Evolutionary conservation across 352 stramenopile species (phyloP).

Genomic region (Salisapilia sapeloensis): DNA sequence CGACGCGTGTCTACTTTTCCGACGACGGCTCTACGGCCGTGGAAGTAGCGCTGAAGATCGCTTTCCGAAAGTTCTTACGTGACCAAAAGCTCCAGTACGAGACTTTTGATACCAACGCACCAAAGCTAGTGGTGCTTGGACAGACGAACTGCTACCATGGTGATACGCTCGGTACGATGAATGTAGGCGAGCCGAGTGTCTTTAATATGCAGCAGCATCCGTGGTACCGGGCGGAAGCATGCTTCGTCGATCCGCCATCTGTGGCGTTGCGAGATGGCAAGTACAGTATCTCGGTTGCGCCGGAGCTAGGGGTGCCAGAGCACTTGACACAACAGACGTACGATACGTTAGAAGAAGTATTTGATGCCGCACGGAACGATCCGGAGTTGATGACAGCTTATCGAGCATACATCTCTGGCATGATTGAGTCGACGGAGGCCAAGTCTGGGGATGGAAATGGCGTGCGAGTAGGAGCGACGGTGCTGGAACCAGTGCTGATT

Average conservation of each 20-base stretch:
- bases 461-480: constrained; percentile 41
- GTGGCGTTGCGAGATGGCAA: constrained; percentile 38
- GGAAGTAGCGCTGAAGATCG: constrained; percentile 87
- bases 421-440: constrained; percentile 21
- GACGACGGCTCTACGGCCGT: constrained; percentile 84
- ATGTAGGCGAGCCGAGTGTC: constrained; percentile 79
- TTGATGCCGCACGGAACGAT: constrained; percentile 21
- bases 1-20: constrained; percentile 81
- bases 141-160: constrained; percentile 87
- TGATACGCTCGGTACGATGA: constrained; percentile 84
- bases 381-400: constrained; percentile 25
- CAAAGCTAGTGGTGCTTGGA: constrained; percentile 57
- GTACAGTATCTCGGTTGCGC: constrained; percentile 34
- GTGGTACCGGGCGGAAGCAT: constrained; percentile 76
- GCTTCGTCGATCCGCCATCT: constrained; percentile 71
- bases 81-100: constrained; percentile 53
- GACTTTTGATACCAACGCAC: constrained; percentile 9
- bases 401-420: constrained; percentile 33
- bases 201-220: constrained; percentile 87
- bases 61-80: constrained; percentile 67
- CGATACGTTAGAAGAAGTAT: constrained; percentile 25
- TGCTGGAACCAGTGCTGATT: constrained; percentile 86
- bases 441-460: constrained; percentile 6
- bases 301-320: constrained; percentile 17
- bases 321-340: constrained; percentile 15